Evolutionary conservation across 2,329 filamentous ascomycete genomes (phyloP), one percentile per base, ranked within the genome.

Genomic region (Metarhizium guizhouense): DNA sequence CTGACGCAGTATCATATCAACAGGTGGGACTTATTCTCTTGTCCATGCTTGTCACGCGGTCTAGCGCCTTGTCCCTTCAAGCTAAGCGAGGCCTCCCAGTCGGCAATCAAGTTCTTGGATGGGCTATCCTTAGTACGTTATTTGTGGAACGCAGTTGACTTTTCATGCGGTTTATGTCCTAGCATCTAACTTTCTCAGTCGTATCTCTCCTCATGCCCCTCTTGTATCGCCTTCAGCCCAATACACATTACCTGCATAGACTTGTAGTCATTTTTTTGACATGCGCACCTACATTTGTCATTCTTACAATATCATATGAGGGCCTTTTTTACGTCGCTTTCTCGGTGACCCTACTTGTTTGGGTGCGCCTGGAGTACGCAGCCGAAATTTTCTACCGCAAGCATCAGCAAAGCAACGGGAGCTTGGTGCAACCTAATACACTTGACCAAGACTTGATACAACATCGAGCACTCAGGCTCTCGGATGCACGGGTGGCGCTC

Each of bases 261-360:
- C 77, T 99, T 4, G 80, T 92, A 61, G 83, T 95, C 63, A 85
- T 96, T 54, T 99, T 97, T 74, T 78, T 99, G 51, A 88, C 92
- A 5, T 97, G 95, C 68, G 88, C 93, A 0, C 94, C 94, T 0
- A 87, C 88, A 1, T 99, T 97, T 71, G 87, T 99, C 67, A 93
- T 99, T 65, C 82, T 99, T 52, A 95, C 92, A 7, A 96, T 97
- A 63, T 96, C 93, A 0, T 99, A 95, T 73, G 94, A 99, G 71
- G 93, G 93, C 0, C 79, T 99, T 2, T 99, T 99, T 70, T 99
- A 97, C 71, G 83, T 96, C 57, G 84, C 87, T 11, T 99, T 96
- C 71, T 91, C 86, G 65, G 76, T 87, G 54, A 88, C 86, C 25
- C 75, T 99, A 5, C 78, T 96, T 53, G 85, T 86, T 55, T 99